Evolutionary conservation across 164 flowering plant genomes (phyloP).

Genomic region (Macadamia integrifolia): DNA sequence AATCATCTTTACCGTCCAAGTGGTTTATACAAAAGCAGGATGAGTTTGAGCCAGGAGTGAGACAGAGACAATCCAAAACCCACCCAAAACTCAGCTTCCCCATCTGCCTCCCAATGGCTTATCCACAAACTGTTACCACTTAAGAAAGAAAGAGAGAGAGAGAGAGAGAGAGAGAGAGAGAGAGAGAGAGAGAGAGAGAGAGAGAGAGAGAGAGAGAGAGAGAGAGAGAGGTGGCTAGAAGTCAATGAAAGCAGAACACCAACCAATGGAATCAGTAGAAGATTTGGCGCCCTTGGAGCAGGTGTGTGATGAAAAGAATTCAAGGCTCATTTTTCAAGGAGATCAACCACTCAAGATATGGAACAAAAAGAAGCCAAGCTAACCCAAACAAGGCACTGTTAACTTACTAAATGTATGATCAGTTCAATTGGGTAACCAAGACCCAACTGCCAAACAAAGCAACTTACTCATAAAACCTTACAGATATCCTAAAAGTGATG

Average conservation of each 20-base stretch:
- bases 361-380: constrained; percentile 1
- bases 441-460: constrained; percentile 8
- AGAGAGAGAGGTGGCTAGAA: not conserved
- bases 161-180: constrained; percentile 2
- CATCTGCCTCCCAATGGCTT: constrained; percentile 18
- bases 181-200: not conserved
- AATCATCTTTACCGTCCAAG: constrained; percentile 16
- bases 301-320: constrained; percentile 7
- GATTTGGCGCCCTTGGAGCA: not conserved
- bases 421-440: constrained; percentile 18
- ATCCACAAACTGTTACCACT: constrained; percentile 6
- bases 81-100: constrained; percentile 57
- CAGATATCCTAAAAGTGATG: not conserved
- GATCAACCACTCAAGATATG: constrained; percentile 12
- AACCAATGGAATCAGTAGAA: not conserved
- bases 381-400: constrained; percentile 7
- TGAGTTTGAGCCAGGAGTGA: constrained; percentile 36
- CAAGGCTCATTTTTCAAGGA: constrained; percentile 9
- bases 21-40: constrained; percentile 58
- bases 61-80: constrained; percentile 48
- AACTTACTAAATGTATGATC: not conserved
- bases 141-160: constrained; percentile 1
- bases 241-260: constrained; percentile 12
- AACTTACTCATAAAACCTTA: not conserved
- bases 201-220: constrained; percentile 2